Conservation (phyloP, 2,329 filamentous ascomycete genomes). For the Basipetospora chlamydospora region DNA sequence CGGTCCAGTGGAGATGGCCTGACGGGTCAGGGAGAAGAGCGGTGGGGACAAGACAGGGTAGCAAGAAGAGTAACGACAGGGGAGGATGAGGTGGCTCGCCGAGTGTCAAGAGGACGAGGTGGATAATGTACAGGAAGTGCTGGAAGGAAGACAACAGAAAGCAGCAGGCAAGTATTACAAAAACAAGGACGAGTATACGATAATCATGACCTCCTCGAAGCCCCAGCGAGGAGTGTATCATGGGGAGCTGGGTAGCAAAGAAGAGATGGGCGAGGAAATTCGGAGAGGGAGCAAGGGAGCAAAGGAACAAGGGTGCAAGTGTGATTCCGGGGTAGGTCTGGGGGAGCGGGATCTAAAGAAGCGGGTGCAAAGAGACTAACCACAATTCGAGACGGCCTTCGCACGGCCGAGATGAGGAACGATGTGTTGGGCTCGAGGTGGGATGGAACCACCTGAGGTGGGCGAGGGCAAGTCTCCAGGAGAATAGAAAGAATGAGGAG, state of each 20-base stretch:
- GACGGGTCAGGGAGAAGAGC: too few species aligned
- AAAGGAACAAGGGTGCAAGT: slow-evolving; percentile 9
- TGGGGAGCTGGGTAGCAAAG: slow-evolving; percentile 12
- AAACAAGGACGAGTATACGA: not conserved
- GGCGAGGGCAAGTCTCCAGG: not conserved
- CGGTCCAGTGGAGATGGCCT: too few species aligned
- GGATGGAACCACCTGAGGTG: not conserved
- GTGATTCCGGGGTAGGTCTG: slow-evolving; percentile 8
- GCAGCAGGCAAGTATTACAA: slow-evolving; percentile 1
- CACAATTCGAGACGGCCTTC: not conserved
- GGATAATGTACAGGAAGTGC: not conserved
- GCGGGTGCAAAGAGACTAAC: not conserved
- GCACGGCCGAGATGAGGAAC: slow-evolving; percentile 3
- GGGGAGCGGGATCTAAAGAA: slow-evolving; percentile 7
- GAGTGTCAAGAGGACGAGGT: not conserved
- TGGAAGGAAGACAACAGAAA: not conserved
- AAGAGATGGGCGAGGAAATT: too few species aligned
- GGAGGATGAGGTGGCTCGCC: not conserved
- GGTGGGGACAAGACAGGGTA: not conserved
- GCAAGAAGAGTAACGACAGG: slow-evolving; percentile 5
- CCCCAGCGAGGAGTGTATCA: slow-evolving; percentile 21
- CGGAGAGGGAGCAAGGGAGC: slow-evolving; percentile 8
- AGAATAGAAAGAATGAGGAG: not conserved
- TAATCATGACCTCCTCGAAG: slow-evolving; percentile 14
- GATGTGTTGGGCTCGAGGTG: slow-evolving; percentile 2